phyloP scores from a whole-genome alignment of 352 stramenopile genomes.

The Peronospora destructor region DNA sequence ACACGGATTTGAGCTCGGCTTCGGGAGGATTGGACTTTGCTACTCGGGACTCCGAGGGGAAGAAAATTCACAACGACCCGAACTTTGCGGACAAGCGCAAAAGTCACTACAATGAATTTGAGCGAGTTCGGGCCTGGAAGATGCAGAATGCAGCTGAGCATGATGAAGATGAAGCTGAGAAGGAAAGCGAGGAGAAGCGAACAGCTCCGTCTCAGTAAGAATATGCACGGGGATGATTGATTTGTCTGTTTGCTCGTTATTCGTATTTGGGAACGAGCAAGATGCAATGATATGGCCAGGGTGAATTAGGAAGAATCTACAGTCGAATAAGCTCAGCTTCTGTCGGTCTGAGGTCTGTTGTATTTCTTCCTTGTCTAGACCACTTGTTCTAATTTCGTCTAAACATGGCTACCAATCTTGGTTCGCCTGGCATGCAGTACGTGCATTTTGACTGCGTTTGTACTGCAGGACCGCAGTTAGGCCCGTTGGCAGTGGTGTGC shows the following conservation, averaged over 20 bases:
- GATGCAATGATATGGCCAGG: neutral
- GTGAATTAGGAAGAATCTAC: conserved; percentile 19
- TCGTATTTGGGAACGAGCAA: neutral
- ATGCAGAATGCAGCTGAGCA: conserved; percentile 43
- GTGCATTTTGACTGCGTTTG: too few relatives aligned
- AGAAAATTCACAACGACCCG: conserved; percentile 61
- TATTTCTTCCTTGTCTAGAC: conserved; percentile 7
- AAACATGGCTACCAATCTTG: conserved; percentile 75
- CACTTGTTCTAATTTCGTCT: conserved; percentile 9
- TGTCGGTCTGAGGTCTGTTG: neutral
- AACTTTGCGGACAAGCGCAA: conserved; percentile 73
- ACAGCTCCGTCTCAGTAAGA: conserved; percentile 5
- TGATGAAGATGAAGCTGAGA: conserved; percentile 26
- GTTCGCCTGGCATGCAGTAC: conserved; percentile 26
- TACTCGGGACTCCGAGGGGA: conserved; percentile 43
- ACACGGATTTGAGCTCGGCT: conserved; percentile 22
- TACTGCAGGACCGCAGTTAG: too few relatives aligned
- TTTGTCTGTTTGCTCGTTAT: neutral
- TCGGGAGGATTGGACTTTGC: conserved; percentile 27
- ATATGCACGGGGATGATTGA: neutral
- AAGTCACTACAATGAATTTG: conserved; percentile 80
- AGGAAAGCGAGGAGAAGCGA: conserved; percentile 18
- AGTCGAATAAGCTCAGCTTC: conserved; percentile 11
- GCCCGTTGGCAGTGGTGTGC: too few relatives aligned
- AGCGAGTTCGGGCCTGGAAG: conserved; percentile 60